phyloP scores from a whole-genome alignment of 306 rosid species.

The Malus domestica region ASM211411v1 NC_041800.1:32158733-32159232 shows the following conservation, averaged over 20 bases:
- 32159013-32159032: background rate
- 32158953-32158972: conserved; percentile 16
- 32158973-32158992: background rate
- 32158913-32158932: conserved; percentile 25
- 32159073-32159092: background rate
- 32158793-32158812: background rate
- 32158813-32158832: background rate
- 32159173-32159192: conserved; percentile 12
- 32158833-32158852: conserved; percentile 19
- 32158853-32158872: conserved; percentile 16
- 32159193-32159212: conserved; percentile 6
- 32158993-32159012: background rate
- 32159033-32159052: conserved; percentile 13
- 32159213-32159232: background rate
- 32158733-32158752: background rate
- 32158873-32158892: conserved; percentile 27
- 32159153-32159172: background rate
- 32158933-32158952: conserved; percentile 33
- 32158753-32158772: background rate
- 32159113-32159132: conserved; percentile 10
- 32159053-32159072: background rate
- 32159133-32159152: conserved; percentile 9
- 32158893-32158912: conserved; percentile 24
- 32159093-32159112: conserved; percentile 4
- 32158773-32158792: background rate